Conservation (phyloP, 1,284 basidiomycete species). For the Naganishia sp. region DNA sequence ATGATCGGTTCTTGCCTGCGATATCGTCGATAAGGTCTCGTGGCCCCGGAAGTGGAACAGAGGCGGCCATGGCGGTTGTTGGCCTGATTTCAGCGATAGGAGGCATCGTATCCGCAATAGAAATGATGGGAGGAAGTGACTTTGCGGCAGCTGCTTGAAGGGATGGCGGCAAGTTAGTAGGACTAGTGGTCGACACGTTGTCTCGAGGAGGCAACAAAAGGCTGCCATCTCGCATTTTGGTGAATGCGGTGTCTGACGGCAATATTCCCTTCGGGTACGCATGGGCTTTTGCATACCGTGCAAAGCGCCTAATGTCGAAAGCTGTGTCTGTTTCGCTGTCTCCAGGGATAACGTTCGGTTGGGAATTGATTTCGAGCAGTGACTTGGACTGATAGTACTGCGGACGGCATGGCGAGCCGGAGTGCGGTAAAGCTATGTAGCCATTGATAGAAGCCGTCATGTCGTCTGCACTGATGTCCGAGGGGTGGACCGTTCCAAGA, state of each 20-base stretch:
- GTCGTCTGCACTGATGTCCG: not conserved
- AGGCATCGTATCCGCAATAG: not conserved
- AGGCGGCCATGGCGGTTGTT: not conserved
- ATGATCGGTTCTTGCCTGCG: not conserved
- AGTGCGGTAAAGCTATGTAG: not conserved
- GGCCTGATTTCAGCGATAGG: constrained; percentile 9
- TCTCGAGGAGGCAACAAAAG: not conserved
- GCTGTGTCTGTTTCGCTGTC: not conserved
- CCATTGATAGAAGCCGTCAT: constrained; percentile 4
- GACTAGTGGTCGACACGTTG: not conserved
- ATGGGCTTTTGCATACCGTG: constrained; percentile 2
- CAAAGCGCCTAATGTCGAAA: not conserved
- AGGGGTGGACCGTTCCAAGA: too few relatives aligned
- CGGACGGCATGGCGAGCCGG: not conserved
- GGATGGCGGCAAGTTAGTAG: constrained; percentile 1
- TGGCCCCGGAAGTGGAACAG: constrained; percentile 7
- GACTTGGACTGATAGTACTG: constrained; percentile 3
- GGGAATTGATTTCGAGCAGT: not conserved
- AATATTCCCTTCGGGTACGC: not conserved
- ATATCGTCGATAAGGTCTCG: constrained; percentile 12
- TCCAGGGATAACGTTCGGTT: not conserved
- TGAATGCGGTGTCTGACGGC: not conserved
- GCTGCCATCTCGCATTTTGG: not conserved
- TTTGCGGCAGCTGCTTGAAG: constrained; percentile 20
- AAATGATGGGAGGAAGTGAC: not conserved